Conservation (phyloP, 192 early-diverging fungal genomes). For the Linderina pennispora region DNA sequence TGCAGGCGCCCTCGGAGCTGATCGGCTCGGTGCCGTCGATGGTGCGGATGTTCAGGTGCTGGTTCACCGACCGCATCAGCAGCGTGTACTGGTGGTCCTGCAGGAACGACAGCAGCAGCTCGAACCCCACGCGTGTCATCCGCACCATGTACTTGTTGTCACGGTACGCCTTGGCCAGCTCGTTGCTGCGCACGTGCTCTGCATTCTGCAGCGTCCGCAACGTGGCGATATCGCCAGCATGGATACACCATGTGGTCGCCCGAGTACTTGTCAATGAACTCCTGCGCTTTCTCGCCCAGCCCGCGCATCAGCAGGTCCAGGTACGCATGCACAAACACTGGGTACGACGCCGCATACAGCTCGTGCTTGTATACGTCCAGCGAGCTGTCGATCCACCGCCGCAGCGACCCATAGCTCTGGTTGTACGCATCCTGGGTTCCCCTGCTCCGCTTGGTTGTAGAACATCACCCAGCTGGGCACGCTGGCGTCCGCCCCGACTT, state of each 20-base stretch:
- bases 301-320: conserved; percentile 68
- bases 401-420: conserved; percentile 67
- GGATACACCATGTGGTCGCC: conserved; percentile 70
- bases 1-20: conserved; percentile 37
- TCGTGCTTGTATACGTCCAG: conserved; percentile 94
- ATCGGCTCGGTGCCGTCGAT: conserved; percentile 29
- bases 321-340: conserved; percentile 88
- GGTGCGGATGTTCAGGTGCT: conserved; percentile 74
- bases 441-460: conserved; percentile 65
- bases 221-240: conserved; percentile 64
- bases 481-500: conserved; percentile 49
- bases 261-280: conserved; percentile 72
- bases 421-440: conserved; percentile 81
- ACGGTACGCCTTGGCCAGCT: conserved; percentile 72
- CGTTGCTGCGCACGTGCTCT: conserved; percentile 76
- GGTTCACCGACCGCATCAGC: conserved; percentile 86
- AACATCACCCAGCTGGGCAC: conserved; percentile 59
- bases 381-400: conserved; percentile 88
- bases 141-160: conserved; percentile 77
- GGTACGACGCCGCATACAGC: conserved; percentile 76
- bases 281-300: conserved; percentile 32
- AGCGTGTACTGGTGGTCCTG: conserved; percentile 89
- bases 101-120: conserved; percentile 84
- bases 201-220: conserved; percentile 63
- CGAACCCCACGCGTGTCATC: conserved; percentile 82